Evolutionary conservation across 2,329 filamentous ascomycete species (phyloP).

Genomic region (Neofusicoccum sp.): DNA sequence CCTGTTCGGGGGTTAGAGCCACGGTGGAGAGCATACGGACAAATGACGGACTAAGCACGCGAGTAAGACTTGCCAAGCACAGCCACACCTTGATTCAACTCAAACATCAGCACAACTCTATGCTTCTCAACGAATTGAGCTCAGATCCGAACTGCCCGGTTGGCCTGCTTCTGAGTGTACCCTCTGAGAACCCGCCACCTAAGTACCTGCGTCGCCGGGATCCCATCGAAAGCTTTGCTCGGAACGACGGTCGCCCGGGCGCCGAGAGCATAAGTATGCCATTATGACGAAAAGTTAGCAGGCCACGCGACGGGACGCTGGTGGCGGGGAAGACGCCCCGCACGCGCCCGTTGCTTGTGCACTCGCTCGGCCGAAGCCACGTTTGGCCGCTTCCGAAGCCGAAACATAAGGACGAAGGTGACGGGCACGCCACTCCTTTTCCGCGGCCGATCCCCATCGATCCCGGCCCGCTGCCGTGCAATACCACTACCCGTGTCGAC

Average conservation of each 20-base stretch:
- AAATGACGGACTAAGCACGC: background rate
- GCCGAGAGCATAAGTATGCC: no score
- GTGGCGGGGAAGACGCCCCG: no score
- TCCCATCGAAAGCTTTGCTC: no score
- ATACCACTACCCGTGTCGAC: background rate
- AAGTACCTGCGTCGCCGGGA: no score
- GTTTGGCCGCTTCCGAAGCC: background rate
- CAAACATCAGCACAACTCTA: background rate
- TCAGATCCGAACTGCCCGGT: no score
- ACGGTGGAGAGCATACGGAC: background rate
- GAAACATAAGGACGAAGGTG: background rate
- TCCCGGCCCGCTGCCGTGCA: constrained; percentile 2
- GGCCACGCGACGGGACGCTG: background rate
- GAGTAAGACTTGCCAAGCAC: background rate
- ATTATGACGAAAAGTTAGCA: background rate
- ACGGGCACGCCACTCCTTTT: background rate
- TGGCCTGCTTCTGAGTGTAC: no score
- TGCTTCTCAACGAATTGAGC: background rate
- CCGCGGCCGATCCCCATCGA: background rate
- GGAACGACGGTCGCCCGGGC: no score
- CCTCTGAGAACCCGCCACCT: no score
- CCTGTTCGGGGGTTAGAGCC: background rate
- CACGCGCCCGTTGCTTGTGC: no score
- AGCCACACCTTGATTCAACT: background rate
- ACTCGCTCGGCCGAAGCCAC: background rate